These are phyloP conservation scores for Aspergillus chevalieri DNA, from an alignment of 2,329 filamentous ascomycete species.

Conservation along the genomic window DNA sequence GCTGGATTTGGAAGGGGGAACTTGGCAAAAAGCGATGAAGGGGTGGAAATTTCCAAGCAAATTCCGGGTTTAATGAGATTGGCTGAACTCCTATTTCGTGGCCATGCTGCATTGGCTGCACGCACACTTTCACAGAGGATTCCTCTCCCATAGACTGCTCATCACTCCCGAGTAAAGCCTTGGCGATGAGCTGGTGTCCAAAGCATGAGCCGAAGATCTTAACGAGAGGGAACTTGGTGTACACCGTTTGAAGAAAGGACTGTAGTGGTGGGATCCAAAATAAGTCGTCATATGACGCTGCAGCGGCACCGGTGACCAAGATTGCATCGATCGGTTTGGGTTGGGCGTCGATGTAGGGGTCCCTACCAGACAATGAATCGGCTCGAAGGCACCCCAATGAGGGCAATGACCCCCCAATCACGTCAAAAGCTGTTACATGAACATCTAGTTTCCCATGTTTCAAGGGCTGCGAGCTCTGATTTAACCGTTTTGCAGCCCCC, in stretches of 20 bases:
- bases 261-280: slow-evolving; percentile 21
- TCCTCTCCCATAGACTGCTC: not conserved
- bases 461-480: not conserved
- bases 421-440: not conserved
- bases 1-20: not conserved
- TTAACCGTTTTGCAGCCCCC: not conserved
- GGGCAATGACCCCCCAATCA: not conserved
- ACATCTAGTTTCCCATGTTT: not conserved
- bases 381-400: not conserved
- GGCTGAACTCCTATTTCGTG: not conserved
- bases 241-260: slow-evolving; percentile 19
- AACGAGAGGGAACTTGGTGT: slow-evolving; percentile 18
- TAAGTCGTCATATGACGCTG: slow-evolving; percentile 17
- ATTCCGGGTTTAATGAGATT: not conserved
- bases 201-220: slow-evolving; percentile 31
- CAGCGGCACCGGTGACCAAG: slow-evolving; percentile 23
- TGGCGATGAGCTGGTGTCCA: slow-evolving; percentile 27
- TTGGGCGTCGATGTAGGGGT: not conserved
- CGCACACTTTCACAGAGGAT: not conserved
- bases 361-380: not conserved
- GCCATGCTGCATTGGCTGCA: not conserved
- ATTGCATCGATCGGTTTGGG: slow-evolving; percentile 21
- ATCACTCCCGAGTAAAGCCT: slow-evolving; percentile 15
- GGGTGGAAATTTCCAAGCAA: not conserved
- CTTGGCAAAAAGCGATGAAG: not conserved